These are phyloP conservation scores for Rutstroemia sp. DNA, from an alignment of 2,329 filamentous ascomycete species.

Conservation along the genomic window DNA sequence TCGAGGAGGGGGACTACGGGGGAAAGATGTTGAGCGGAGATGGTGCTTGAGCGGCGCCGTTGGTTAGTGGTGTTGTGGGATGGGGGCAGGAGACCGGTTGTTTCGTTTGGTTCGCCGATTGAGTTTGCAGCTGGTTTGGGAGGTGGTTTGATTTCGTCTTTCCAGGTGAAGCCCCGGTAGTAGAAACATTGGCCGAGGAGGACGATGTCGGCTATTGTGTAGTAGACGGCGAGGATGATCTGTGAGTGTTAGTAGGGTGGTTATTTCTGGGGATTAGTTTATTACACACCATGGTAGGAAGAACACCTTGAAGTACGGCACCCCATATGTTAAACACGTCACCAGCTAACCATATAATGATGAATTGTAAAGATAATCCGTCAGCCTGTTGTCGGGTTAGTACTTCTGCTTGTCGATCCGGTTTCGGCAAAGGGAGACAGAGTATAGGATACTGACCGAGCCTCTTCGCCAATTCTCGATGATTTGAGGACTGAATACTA, in stretches of 20 bases:
- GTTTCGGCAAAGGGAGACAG: not conserved
- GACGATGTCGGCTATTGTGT: constrained; percentile 86
- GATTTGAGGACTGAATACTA: constrained; percentile 96
- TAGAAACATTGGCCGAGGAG: constrained; percentile 88
- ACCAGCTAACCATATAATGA: constrained; percentile 85
- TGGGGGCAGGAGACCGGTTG: constrained; percentile 41
- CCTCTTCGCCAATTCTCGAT: constrained; percentile 84
- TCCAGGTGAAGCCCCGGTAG: constrained; percentile 76
- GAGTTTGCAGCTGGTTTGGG: constrained; percentile 30
- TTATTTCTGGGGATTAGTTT: not conserved
- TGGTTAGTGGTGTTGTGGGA: constrained; percentile 36
- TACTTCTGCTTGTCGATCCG: not conserved
- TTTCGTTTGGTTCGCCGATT: constrained; percentile 40
- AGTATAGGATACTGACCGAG: constrained; percentile 35
- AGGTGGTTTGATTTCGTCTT: constrained; percentile 41
- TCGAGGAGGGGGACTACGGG: constrained; percentile 74
- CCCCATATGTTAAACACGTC: constrained; percentile 97
- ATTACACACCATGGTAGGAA: constrained; percentile 73
- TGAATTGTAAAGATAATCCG: constrained; percentile 83
- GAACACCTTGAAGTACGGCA: constrained; percentile 81
- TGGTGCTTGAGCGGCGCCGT: constrained; percentile 41
- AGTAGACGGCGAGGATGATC: constrained; percentile 89
- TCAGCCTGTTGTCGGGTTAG: constrained; percentile 49
- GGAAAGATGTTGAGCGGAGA: constrained; percentile 61
- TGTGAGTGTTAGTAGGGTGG: constrained; percentile 25